These are phyloP conservation scores for Ascochyta koolunga DNA, from an alignment of 2,329 filamentous ascomycete genomes.

Conservation along the genomic window DNA sequence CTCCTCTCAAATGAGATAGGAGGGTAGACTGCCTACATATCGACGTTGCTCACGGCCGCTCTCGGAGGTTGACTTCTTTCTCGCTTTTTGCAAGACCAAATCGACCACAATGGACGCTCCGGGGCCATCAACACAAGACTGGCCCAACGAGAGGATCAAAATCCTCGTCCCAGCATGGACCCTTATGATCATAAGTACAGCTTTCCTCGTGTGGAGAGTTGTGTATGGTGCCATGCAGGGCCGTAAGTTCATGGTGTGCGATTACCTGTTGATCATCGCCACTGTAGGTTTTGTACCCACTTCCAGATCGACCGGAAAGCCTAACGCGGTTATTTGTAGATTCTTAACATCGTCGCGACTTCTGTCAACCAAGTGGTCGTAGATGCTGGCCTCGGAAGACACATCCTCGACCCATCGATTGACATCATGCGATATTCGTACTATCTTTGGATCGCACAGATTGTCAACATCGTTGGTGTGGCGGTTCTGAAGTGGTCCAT, in stretches of 20 bases:
- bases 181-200: slow-evolving; percentile 26
- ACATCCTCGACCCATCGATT: slow-evolving; percentile 31
- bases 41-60: background rate
- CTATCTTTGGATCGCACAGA: slow-evolving; percentile 32
- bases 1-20: background rate
- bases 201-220: slow-evolving; percentile 34
- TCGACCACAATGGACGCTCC: slow-evolving; percentile 16
- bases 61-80: background rate
- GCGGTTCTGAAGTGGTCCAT: slow-evolving; percentile 41
- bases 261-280: slow-evolving; percentile 37
- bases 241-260: slow-evolving; percentile 31
- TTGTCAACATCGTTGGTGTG: slow-evolving; percentile 37
- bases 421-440: slow-evolving; percentile 27
- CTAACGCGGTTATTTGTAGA: slow-evolving; percentile 18
- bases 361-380: slow-evolving; percentile 20
- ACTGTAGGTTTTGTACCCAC: slow-evolving; percentile 24
- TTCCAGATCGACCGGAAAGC: background rate
- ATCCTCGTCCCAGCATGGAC: slow-evolving; percentile 28
- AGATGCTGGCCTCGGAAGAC: slow-evolving; percentile 29
- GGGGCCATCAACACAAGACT: slow-evolving; percentile 23
- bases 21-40: slow-evolving; percentile 4
- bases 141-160: slow-evolving; percentile 30
- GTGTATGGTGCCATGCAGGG: slow-evolving; percentile 26
- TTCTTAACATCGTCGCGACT: slow-evolving; percentile 25
- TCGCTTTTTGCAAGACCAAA: background rate